Percentiles rank a stretch among this genome's conserved stretches.
These are phyloP conservation scores for Sonneratia alba DNA, from an alignment of 345 rosid species.

Conservation along the genomic window DNA sequence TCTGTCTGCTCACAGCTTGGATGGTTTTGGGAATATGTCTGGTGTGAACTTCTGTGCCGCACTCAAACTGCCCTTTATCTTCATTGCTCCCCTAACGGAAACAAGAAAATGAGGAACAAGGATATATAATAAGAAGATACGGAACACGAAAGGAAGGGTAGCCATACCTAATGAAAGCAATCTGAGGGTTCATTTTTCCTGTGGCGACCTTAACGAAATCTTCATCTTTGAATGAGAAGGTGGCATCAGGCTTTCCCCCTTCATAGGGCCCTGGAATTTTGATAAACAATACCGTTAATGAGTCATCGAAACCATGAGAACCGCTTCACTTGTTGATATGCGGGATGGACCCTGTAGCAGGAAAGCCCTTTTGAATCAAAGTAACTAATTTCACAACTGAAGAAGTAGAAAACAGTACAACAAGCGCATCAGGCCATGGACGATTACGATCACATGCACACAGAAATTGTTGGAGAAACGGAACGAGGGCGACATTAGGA, in stretches of 20 bases:
- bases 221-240: slow-evolving; percentile 76
- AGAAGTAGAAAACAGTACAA: not conserved
- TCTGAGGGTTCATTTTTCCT: slow-evolving; percentile 90
- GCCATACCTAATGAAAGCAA: slow-evolving; percentile 82
- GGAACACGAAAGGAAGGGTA: not conserved
- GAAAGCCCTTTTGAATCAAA: not conserved
- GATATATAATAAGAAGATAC: not conserved
- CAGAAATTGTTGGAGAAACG: not conserved
- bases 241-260: slow-evolving; percentile 88
- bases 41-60: slow-evolving; percentile 97
- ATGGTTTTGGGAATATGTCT: slow-evolving; percentile 89
- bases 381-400: not conserved
- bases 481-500: not conserved
- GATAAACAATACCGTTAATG: not conserved
- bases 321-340: not conserved
- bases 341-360: not conserved
- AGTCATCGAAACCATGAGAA: not conserved
- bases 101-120: slow-evolving; percentile 3
- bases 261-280: slow-evolving; percentile 49
- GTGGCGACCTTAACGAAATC: slow-evolving; percentile 85
- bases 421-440: not conserved
- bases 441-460: not conserved
- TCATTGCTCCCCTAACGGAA: slow-evolving; percentile 74
- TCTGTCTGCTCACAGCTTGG: slow-evolving; percentile 57
- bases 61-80: slow-evolving; percentile 88